Evolutionary conservation across 2,329 filamentous ascomycete genomes (phyloP).

Genomic region (Fusarium ambrosium): DNA sequence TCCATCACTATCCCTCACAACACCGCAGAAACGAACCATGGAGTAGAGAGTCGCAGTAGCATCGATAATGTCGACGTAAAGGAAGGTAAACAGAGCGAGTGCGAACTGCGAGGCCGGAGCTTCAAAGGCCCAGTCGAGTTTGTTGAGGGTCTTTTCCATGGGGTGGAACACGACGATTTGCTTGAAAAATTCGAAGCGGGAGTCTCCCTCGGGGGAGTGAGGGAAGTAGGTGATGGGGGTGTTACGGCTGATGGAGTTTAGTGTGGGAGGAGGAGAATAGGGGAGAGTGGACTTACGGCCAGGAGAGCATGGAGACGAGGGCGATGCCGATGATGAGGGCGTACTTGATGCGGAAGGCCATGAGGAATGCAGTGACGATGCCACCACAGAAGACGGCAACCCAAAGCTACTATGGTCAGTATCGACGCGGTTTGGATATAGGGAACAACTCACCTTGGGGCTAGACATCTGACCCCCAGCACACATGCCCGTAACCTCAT

Average conservation of each 20-base stretch:
- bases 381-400: conserved; percentile 86
- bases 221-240: conserved; percentile 82
- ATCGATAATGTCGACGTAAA: conserved; percentile 85
- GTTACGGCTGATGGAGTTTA: conserved; percentile 62
- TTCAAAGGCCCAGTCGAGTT: conserved; percentile 75
- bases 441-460: conserved; percentile 62
- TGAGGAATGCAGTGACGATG: conserved; percentile 82
- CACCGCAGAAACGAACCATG: conserved; percentile 82
- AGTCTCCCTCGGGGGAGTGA: conserved; percentile 72
- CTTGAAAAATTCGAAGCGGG: conserved; percentile 79
- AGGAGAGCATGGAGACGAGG: conserved; percentile 79
- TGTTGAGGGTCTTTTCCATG: conserved; percentile 72
- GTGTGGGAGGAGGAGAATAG: background rate
- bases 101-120: conserved; percentile 72
- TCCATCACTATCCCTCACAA: conserved; percentile 74
- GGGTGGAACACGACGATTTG: conserved; percentile 80
- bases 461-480: conserved; percentile 78
- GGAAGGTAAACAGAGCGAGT: conserved; percentile 80
- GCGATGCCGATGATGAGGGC: conserved; percentile 81
- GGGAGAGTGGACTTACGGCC: conserved; percentile 68
- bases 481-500: conserved; percentile 64
- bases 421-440: background rate
- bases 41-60: conserved; percentile 83
- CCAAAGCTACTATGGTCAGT: conserved; percentile 72
- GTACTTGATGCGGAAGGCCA: conserved; percentile 82